These are phyloP conservation scores for Fusarium acutatum DNA, from an alignment of 2,329 filamentous ascomycete genomes.

Conservation along the genomic window DNA sequence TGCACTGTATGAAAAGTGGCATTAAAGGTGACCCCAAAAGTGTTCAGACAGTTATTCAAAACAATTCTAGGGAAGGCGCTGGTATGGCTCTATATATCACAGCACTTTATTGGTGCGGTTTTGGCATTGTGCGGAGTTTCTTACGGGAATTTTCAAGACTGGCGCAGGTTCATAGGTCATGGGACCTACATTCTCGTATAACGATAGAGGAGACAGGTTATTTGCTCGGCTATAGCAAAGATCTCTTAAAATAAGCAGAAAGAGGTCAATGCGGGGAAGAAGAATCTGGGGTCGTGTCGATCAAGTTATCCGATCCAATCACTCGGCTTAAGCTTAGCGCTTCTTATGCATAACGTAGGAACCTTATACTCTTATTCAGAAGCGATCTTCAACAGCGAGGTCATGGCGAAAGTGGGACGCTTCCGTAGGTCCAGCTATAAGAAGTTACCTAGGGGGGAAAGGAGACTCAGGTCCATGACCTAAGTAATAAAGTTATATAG, in stretches of 20 bases:
- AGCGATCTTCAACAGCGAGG: background rate
- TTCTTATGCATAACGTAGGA: background rate
- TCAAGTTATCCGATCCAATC: background rate
- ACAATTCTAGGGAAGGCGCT: background rate
- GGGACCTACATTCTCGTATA: background rate
- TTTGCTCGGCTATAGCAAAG: background rate
- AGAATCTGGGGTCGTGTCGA: background rate
- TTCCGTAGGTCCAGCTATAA: background rate
- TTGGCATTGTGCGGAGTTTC: fast-evolving
- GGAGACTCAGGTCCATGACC: no score
- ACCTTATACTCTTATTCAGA: background rate
- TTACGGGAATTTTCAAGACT: background rate
- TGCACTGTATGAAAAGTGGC: fast-evolving
- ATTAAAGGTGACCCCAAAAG: background rate
- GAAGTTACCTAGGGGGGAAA: no score
- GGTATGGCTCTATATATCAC: no score
- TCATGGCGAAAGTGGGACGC: background rate
- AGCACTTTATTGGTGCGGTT: background rate
- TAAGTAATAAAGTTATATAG: no score
- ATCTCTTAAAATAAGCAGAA: fast-evolving
- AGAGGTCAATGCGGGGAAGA: background rate
- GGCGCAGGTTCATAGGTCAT: background rate
- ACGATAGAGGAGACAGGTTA: background rate
- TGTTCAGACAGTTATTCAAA: no score
- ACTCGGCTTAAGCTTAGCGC: background rate